Percentiles rank a stretch among this genome's conserved stretches.
Conservation (phyloP, 139 green algal species). For the Auxenochlorella protothecoides region DNA sequence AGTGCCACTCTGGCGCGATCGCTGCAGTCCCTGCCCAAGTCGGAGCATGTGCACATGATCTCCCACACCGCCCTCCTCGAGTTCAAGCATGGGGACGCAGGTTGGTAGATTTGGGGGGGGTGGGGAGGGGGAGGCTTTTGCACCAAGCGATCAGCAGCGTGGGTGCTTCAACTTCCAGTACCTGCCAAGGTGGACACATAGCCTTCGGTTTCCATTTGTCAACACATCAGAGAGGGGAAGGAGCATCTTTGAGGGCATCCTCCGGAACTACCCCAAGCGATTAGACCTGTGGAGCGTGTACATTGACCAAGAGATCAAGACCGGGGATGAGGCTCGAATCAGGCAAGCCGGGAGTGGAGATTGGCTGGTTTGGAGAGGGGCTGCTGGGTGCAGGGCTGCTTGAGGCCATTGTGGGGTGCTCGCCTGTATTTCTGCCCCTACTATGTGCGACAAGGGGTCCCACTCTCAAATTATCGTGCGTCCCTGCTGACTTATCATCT, state of each 20-base stretch:
- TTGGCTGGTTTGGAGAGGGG: background rate
- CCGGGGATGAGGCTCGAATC: conserved; percentile 11
- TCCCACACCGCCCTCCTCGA: conserved; percentile 69
- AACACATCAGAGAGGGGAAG: conserved; percentile 51
- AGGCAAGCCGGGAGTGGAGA: background rate
- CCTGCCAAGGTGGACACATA: too few species aligned
- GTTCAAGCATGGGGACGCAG: conserved; percentile 55
- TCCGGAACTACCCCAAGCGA: conserved; percentile 85
- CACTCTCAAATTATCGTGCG: too few species aligned
- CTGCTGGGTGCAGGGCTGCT: background rate
- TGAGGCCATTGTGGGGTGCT: background rate
- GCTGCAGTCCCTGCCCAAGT: conserved; percentile 60
- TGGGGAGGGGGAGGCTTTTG: too few species aligned
- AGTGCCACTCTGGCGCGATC: too few species aligned
- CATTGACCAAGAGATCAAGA: conserved; percentile 73
- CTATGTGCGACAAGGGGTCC: too few species aligned
- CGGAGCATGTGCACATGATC: conserved; percentile 90
- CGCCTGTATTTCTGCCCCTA: too few species aligned
- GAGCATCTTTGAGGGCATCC: conserved; percentile 77
- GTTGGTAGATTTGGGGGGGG: background rate
- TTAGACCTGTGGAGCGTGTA: conserved; percentile 95
- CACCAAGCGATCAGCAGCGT: background rate
- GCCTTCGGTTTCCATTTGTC: too few species aligned
- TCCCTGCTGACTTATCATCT: too few species aligned
- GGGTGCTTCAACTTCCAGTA: background rate